Percentiles rank a stretch among this genome's conserved stretches.
Conservation (phyloP, 176 grass and related monocot genomes). For the Dactylis glomerata region DNA sequence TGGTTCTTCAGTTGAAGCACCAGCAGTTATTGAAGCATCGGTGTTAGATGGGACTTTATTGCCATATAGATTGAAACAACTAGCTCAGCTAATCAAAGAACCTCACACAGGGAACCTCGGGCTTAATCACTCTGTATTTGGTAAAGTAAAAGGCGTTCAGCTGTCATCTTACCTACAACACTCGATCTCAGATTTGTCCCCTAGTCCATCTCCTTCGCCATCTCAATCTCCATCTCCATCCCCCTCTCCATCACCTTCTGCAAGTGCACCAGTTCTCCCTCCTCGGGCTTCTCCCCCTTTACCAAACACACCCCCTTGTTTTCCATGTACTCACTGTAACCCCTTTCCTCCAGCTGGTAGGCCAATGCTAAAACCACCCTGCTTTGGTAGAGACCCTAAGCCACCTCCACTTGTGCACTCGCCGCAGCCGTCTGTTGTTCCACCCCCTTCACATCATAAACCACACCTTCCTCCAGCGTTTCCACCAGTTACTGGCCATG, state of each 20-base stretch:
- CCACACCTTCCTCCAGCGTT: slow-evolving; percentile 31
- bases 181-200: slow-evolving; percentile 53
- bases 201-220: slow-evolving; percentile 57
- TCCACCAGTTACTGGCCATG: slow-evolving; percentile 32
- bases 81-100: slow-evolving; percentile 65
- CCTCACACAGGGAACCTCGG: slow-evolving; percentile 58
- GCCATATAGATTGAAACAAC: slow-evolving; percentile 73
- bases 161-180: slow-evolving; percentile 64
- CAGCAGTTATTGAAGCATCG: slow-evolving; percentile 43
- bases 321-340: slow-evolving; percentile 38
- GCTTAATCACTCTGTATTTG: slow-evolving; percentile 83
- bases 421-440: slow-evolving; percentile 23
- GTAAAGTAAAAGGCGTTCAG: slow-evolving; percentile 78
- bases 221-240: slow-evolving; percentile 24
- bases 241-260: slow-evolving; percentile 38
- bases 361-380: slow-evolving; percentile 44
- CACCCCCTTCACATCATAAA: neutral
- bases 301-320: slow-evolving; percentile 24
- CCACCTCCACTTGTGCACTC: slow-evolving; percentile 27
- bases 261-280: slow-evolving; percentile 22
- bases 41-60: slow-evolving; percentile 73
- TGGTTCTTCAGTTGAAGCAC: slow-evolving; percentile 67
- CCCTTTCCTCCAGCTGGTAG: slow-evolving; percentile 25
- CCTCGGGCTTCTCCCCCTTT: slow-evolving; percentile 33
- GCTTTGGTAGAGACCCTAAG: slow-evolving; percentile 28